Base-by-base conservation (phyloP, 1,139 yeast species). In the Diutina siamensis region DNA sequence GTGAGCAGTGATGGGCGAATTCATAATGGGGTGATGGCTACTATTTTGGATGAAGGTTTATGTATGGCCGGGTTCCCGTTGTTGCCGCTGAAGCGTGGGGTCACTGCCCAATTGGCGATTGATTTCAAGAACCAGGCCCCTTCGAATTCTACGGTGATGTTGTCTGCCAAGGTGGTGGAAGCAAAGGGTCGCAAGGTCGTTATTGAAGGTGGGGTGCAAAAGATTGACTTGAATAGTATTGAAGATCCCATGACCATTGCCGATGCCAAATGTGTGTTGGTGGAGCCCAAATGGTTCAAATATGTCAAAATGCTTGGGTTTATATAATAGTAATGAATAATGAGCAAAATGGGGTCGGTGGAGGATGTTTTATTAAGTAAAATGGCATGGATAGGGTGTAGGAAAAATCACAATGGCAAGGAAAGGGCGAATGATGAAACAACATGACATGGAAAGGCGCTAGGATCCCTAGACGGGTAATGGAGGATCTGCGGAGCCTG, bases 61-160 rank as follows among this genome's bases (percentile, higher is more conserved):
- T 87, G 96, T 55, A 72, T 80, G 44, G 85, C 95, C 57, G 97
- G 96, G 18, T 92, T 88, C 58, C 80, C 89, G 4, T 64, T 72
- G 31, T 67, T 92, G n/a, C 97, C 98, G 1, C 78, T 81, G 47
- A 76, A 78, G 48, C 71, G 82, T 46, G 97, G 97, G n/a, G 96
- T 92, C 18, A 92, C 98, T 1, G 98, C 95, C 0, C 72, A 73
- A 45, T 66, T 92, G 41, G 66, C 74, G 15, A 70, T 92, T 17
- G 71, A 83, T 49, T 92, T 85, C 59, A 57, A 68, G 44, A 72
- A 76, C 31, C 94, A 86, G 50, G 76, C 76, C 0, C 78, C 78
- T 1, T 83, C 92, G 0, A 74, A 78, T 48, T 70, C 83, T 18
- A 76, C 83, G 4, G 76, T 88, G 9, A 69, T 85, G 28, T 64